Percentiles rank a stretch among this genome's conserved stretches.
These are phyloP conservation scores for Phytophthora cactorum DNA, from an alignment of 352 stramenopile genomes.

Conservation along the genomic window DNA sequence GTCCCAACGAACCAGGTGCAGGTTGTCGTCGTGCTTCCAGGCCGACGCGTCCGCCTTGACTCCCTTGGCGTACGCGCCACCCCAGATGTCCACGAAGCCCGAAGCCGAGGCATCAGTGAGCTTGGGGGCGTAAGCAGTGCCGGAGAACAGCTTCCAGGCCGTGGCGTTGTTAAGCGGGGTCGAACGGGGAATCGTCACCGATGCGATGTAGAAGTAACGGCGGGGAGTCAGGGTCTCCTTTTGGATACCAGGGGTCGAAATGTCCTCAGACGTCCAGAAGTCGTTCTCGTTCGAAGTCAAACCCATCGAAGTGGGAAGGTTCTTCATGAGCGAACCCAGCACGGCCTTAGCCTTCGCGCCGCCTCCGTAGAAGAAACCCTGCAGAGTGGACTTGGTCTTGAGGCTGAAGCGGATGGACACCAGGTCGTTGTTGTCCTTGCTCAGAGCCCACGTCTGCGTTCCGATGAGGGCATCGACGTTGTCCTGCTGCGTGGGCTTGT, in stretches of 20 bases:
- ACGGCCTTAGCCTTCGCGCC: neutral
- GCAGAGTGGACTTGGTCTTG: neutral
- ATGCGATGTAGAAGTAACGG: constrained; percentile 6
- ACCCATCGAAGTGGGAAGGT: neutral
- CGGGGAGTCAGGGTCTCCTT: neutral
- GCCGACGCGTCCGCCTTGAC: constrained; percentile 2
- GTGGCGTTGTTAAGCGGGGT: constrained; percentile 1
- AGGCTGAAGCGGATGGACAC: constrained; percentile 7
- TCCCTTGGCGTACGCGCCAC: neutral
- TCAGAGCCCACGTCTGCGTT: constrained; percentile 2
- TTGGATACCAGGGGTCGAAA: neutral
- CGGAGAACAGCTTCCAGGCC: neutral
- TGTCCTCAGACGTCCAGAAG: constrained; percentile 3
- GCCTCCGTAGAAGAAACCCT: constrained; percentile 3
- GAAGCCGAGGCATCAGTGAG: neutral
- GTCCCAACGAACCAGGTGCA: constrained; percentile 3
- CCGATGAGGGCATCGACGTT: constrained; percentile 1
- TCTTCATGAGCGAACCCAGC: constrained; percentile 6
- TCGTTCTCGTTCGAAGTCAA: neutral
- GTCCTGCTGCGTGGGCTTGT: constrained; percentile 4
- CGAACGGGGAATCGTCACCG: neutral
- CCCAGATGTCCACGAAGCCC: constrained; percentile 6
- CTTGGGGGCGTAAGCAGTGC: neutral
- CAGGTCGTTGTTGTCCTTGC: constrained; percentile 2
- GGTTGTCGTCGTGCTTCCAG: constrained; percentile 8